A percentile compares a stretch with the other conserved stretches of the same genome.
These are phyloP conservation scores for Oenanthe sinensis DNA, from an alignment of 129 eudicot genomes.

Conservation along the genomic window DNA sequence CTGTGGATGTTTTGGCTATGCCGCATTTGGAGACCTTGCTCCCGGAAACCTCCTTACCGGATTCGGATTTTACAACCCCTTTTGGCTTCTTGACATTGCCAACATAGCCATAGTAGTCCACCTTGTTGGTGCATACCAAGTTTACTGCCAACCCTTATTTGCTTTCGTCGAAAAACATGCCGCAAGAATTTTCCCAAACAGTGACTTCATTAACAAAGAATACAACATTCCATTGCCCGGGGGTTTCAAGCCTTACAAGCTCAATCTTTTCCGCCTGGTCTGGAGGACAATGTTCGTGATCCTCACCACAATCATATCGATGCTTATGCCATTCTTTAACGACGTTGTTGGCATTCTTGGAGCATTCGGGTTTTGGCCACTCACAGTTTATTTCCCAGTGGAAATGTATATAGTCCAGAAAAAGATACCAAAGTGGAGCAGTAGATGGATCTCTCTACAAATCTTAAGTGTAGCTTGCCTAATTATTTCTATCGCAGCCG, in stretches of 20 bases:
- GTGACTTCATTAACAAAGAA: neutral
- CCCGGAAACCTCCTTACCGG: constrained; percentile 80
- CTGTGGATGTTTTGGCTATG: constrained; percentile 87
- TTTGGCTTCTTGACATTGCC: constrained; percentile 64
- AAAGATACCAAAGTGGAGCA: constrained; percentile 39
- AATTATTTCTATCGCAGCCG: neutral
- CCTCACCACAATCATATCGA: constrained; percentile 31
- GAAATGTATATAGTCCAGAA: constrained; percentile 60
- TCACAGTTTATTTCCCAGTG: constrained; percentile 73
- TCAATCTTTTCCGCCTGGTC: constrained; percentile 39
- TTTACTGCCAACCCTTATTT: constrained; percentile 6
- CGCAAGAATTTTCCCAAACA: neutral
- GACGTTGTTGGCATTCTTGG: constrained; percentile 61
- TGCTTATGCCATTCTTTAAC: constrained; percentile 70
- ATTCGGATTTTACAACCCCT: constrained; percentile 80
- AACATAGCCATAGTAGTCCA: constrained; percentile 61
- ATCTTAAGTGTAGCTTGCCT: neutral
- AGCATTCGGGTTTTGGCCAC: constrained; percentile 66
- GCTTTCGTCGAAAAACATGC: neutral
- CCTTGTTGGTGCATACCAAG: constrained; percentile 84
- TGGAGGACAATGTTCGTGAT: constrained; percentile 50
- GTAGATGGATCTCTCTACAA: constrained; percentile 35
- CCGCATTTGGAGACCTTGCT: constrained; percentile 68
- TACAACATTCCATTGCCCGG: neutral
- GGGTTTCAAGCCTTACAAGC: neutral